phyloP scores from a whole-genome alignment of 805 yeast species.

The Saccharomycopsis fibuligera region DNA sequence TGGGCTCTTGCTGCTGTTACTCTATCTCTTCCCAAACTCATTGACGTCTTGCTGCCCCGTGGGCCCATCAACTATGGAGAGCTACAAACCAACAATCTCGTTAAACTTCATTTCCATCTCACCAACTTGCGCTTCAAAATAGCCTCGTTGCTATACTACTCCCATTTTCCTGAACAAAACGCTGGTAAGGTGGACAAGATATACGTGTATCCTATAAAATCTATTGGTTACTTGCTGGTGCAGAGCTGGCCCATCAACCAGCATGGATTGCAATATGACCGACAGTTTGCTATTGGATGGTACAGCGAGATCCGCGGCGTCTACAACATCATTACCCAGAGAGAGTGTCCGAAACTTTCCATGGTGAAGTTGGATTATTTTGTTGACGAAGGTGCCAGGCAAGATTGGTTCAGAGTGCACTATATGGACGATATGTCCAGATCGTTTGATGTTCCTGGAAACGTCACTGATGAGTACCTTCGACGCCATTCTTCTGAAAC shows the following conservation, averaged over 20 bases:
- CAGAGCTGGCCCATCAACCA: slow-evolving; percentile 24
- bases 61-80: not conserved
- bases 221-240: slow-evolving; percentile 26
- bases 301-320: not conserved
- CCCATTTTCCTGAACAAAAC: not conserved
- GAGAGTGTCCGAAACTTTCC: slow-evolving; percentile 25
- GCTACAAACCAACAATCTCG: not conserved
- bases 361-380: slow-evolving; percentile 20
- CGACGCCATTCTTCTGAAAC: too few relatives aligned
- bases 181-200: slow-evolving; percentile 14
- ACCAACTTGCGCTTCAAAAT: not conserved
- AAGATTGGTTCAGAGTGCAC: slow-evolving; percentile 17
- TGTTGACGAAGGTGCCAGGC: not conserved
- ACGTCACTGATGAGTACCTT: slow-evolving; percentile 6
- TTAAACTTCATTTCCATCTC: not conserved
- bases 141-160: not conserved
- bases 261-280: slow-evolving; percentile 29
- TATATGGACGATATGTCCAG: slow-evolving; percentile 20
- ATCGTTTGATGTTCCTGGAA: slow-evolving; percentile 14
- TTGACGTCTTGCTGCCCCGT: too few relatives aligned
- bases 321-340: slow-evolving; percentile 26
- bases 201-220: slow-evolving; percentile 29
- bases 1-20: too few relatives aligned
- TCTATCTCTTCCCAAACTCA: too few relatives aligned
- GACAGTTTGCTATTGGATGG: slow-evolving; percentile 24